Base-by-base conservation (phyloP, 1,139 yeast genomes). In the Yamadazyma triangularis region DNA sequence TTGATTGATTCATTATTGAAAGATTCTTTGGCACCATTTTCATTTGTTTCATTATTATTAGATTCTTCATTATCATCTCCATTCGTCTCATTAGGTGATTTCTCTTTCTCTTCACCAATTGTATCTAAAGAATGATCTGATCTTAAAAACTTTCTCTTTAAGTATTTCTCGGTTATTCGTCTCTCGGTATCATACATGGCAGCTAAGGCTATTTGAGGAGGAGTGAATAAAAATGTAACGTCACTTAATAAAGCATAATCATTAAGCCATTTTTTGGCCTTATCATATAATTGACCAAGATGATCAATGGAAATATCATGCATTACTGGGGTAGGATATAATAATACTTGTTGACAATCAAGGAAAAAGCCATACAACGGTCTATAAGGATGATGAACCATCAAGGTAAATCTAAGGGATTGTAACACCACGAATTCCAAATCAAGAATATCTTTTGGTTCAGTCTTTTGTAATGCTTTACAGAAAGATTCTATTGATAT, bases 191-290 rank as follows among this genome's bases (percentile, higher is more conserved):
- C 70, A 55, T 80, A 75, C 55, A 89, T 67, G 5, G 93, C 87
- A 0, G 96, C 94, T 34, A 91, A 62, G 0, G 97, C 96, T 23
- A 91, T 84, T 48, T 91, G 98, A 1, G 98, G 96, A 2, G 98
- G 98, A 0, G 97, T 80, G 54, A 64, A 91, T 21, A 79, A 61
- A 46, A 87, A 89, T 11, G 72, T 64, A 3, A 76, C 89, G 50
- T 89, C 95, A 19, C 93, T 78, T 26, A 84, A 61, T 29, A 88
- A 55, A 0, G 65, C 69, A 36, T 84, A 72, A 13, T 79, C 81
- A 28, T 78, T 73, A 6, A 87, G 66, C 58, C 79, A 60, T 20
- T 64, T 66, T 44, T 82, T 75, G 2, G 95, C 86, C 23, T 64
- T 59, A 47, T 86, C 95, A 52, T 85, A 86, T 24, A 73, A 63